Conservation (phyloP, 2,329 filamentous ascomycete genomes). For the Aureobasidium sp. region DNA sequence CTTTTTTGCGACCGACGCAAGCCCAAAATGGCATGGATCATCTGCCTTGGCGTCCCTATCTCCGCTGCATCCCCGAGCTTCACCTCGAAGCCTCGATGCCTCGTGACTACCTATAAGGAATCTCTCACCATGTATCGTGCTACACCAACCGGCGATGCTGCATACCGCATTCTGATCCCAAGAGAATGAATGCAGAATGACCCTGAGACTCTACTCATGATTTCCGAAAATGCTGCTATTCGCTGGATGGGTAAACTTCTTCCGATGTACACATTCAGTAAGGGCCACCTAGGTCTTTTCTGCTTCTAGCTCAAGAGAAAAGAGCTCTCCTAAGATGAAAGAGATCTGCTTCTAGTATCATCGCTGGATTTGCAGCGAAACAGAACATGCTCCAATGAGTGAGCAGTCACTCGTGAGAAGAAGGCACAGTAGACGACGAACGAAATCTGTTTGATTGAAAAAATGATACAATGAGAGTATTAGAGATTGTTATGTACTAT, state of each 20-base stretch:
- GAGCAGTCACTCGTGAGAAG: too few relatives aligned
- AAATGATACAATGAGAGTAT: not conserved
- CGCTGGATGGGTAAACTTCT: not conserved
- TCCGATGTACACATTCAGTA: not conserved
- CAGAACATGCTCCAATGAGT: too few relatives aligned
- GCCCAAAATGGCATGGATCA: not conserved
- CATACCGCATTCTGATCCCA: not conserved
- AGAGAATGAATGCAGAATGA: not conserved
- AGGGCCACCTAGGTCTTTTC: too few relatives aligned
- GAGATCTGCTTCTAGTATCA: too few relatives aligned
- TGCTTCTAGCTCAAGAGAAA: not conserved
- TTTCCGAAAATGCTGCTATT: not conserved
- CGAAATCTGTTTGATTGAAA: not conserved
- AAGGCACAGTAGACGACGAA: not conserved
- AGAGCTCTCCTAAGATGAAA: not conserved
- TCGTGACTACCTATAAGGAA: too few relatives aligned
- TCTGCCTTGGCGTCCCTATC: not conserved
- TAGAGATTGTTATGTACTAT: conserved; percentile 8
- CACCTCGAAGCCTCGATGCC: not conserved
- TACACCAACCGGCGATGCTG: not conserved
- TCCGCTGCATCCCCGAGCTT: not conserved
- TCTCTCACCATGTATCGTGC: not conserved
- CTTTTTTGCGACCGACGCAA: conserved; percentile 4
- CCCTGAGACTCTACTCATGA: not conserved
- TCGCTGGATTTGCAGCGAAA: too few relatives aligned